Evolutionary conservation across 2,329 filamentous ascomycete species (phyloP), one percentile per base, ranked within the genome.

Genomic region (Fusarium sublunatum): DNA sequence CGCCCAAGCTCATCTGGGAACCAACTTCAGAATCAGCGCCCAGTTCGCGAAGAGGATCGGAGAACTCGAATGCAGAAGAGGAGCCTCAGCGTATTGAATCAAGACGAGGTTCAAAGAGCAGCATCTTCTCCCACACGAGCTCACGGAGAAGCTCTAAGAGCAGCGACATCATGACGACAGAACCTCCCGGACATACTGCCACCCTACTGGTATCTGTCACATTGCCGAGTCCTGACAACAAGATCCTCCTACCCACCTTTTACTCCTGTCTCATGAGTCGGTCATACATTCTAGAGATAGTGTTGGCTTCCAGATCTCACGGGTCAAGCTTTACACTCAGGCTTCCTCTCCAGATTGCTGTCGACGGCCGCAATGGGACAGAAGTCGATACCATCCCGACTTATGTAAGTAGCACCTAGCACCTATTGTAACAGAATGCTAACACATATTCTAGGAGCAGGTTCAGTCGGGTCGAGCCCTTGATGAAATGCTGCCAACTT

Each of bases 261-360:
- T 44, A 58, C 12, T 67, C 65, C 2, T 68, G 67, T n/a, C 39
- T 67, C 0, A 56, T 67, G 8, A 70, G 43, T 6, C 45, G 65
- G 7, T 54, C 53, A 0, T 70, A 63, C 11, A 50, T 44, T 1
- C 19, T 70, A 1, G 53, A 53, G 5, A 11, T 68, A 0, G 39
- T 47, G 0, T 3, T 65, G 1, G 40, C 49, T 2, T 50, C 47
- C 0, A 46, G 65, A 4, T 11, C 61, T 0, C 54, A 56, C 5
- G 54, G 56, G 0, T 67, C 55, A 0, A 58, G 49, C 2, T 43
- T 65, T 3, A 48, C 52, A 0, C 15, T 68, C 2, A 50, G 53
- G 0, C 15, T 70, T 0, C 67, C 67, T 4, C 6, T 69, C 0
- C 57, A 70, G 8, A 41, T 69, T 5, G 31, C 50, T 0, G 58